These are phyloP conservation scores for Claviceps spartinae DNA, from an alignment of 2,329 filamentous ascomycete genomes.

Conservation along the genomic window DNA sequence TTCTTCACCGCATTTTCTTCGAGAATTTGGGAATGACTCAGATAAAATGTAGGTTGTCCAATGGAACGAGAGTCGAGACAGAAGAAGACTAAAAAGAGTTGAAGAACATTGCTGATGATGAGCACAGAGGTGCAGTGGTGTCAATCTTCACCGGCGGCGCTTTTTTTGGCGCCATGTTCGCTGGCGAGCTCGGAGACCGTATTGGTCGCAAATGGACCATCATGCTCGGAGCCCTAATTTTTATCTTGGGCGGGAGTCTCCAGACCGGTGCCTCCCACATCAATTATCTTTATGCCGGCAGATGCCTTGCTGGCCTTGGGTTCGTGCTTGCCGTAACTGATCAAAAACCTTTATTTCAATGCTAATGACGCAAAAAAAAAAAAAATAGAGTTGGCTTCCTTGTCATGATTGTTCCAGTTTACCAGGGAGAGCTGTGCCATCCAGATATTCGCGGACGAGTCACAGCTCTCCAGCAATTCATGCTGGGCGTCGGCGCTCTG, in stretches of 20 bases:
- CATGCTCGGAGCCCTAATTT: neutral
- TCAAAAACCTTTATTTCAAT: neutral
- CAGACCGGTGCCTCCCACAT: neutral
- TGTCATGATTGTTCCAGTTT: neutral
- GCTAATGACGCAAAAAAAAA: no score
- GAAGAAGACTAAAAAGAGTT: neutral
- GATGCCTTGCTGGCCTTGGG: neutral
- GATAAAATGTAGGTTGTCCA: neutral
- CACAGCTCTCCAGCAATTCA: neutral
- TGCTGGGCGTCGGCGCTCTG: neutral
- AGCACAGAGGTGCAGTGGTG: neutral
- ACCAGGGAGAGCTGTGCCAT: neutral
- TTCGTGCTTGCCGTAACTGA: neutral
- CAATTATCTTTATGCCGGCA: neutral
- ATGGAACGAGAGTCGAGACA: neutral
- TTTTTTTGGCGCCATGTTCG: neutral
- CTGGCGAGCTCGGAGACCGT: neutral
- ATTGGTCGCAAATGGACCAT: neutral
- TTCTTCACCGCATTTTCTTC: neutral
- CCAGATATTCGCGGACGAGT: neutral
- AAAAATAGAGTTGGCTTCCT: neutral
- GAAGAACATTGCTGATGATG: neutral
- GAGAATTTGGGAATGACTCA: neutral
- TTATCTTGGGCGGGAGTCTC: neutral
- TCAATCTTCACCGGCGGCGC: neutral